Conservation (phyloP, 768 basidiomycete genomes). For the Cystofilobasidium capitatum region DNA sequence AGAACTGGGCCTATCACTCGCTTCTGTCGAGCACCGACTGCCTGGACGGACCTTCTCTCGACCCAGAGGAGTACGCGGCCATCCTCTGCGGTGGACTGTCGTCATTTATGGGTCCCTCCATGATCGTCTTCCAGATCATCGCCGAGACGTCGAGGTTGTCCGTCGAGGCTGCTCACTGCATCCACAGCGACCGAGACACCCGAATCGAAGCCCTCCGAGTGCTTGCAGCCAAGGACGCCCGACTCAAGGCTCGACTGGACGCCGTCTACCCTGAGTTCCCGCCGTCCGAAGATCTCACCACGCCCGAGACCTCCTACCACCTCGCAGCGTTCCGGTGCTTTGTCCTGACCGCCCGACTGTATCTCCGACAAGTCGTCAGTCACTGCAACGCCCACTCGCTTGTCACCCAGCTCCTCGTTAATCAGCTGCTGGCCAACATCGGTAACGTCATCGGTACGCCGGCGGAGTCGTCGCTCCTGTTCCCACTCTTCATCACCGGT, state of each 20-base stretch:
- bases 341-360: conserved; percentile 22
- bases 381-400: conserved; percentile 25
- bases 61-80: conserved; percentile 24
- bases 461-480: conserved; percentile 21
- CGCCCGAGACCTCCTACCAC: conserved; percentile 20
- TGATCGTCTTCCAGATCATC: conserved; percentile 23
- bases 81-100: conserved; percentile 18
- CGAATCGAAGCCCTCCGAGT: conserved; percentile 24
- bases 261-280: conserved; percentile 18
- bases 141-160: conserved; percentile 24
- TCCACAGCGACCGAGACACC: conserved; percentile 18
- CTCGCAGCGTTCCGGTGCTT: conserved; percentile 23
- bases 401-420: conserved; percentile 22
- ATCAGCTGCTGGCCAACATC: conserved; percentile 22
- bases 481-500: conserved; percentile 26
- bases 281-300: conserved; percentile 7
- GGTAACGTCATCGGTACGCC: conserved; percentile 24
- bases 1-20: conserved; percentile 25
- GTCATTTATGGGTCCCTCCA: conserved; percentile 20
- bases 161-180: conserved; percentile 22
- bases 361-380: conserved; percentile 22
- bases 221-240: conserved; percentile 19
- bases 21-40: conserved; percentile 15
- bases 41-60: conserved; percentile 23
- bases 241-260: conserved; percentile 26